phyloP scores from a whole-genome alignment of 2,329 filamentous ascomycete species.

The Hypocrella siamensis region DNA sequence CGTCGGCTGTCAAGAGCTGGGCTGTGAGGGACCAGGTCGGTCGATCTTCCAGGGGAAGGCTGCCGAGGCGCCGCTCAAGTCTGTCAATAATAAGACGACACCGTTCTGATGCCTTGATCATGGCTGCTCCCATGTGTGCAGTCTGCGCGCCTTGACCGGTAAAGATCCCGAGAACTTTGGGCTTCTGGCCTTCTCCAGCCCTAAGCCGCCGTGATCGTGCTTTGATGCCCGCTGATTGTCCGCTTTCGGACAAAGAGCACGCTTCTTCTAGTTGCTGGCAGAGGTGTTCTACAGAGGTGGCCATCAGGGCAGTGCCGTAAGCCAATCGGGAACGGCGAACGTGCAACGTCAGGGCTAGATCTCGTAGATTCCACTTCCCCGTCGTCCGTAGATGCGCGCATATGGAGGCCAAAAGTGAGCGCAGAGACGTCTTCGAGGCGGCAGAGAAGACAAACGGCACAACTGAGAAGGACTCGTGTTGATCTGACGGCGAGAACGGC shows the following conservation, averaged over 20 bases:
- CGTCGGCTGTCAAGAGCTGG: background rate
- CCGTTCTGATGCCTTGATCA: constrained; percentile 4
- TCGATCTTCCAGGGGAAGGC: constrained; percentile 1
- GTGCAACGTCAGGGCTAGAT: background rate
- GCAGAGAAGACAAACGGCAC: constrained; percentile 1
- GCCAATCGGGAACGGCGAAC: background rate
- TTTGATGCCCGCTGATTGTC: no score
- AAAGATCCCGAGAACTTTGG: constrained; percentile 13
- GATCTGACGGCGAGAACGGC: background rate
- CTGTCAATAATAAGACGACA: background rate
- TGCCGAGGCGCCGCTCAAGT: background rate
- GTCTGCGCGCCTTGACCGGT: constrained; percentile 19
- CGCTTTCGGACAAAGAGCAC: no score
- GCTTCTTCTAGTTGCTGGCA: background rate
- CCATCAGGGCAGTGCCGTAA: background rate
- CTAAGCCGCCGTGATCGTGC: no score
- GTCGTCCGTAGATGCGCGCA: background rate
- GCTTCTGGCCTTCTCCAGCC: no score
- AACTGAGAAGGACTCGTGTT: background rate
- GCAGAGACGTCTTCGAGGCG: background rate
- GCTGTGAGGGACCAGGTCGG: constrained; percentile 3
- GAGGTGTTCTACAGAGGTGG: background rate
- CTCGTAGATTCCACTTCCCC: background rate
- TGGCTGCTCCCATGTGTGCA: constrained; percentile 14
- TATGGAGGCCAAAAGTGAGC: background rate